phyloP scores from a whole-genome alignment of 441 rosid species.

The Brassica balearica region DNA sequence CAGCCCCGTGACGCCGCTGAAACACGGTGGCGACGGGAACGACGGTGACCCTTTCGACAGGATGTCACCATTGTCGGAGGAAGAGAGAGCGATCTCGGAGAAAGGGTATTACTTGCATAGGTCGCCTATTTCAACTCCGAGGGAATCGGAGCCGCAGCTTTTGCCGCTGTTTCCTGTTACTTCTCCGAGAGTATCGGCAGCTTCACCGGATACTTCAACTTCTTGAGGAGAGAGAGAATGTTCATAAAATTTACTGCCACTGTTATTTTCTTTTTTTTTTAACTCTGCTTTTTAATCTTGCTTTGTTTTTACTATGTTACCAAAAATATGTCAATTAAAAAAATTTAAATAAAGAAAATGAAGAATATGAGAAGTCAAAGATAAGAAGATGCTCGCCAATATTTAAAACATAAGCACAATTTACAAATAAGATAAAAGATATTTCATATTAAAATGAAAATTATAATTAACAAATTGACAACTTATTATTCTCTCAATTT shows the following conservation, averaged over 20 bases:
- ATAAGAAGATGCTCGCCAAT: neutral
- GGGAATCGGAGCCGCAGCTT: conserved; percentile 84
- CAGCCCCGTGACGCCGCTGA: conserved; percentile 90
- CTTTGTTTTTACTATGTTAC: conserved; percentile 9
- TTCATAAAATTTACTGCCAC: conserved; percentile 26
- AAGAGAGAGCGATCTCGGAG: conserved; percentile 83
- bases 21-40: conserved; percentile 64
- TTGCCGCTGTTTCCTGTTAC: conserved; percentile 84
- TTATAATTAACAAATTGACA: too few relatives aligned
- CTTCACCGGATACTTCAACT: conserved; percentile 24
- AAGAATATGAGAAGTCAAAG: neutral
- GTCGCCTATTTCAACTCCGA: conserved; percentile 88
- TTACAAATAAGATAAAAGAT: conserved; percentile 6
- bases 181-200: conserved; percentile 54
- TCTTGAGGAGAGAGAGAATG: conserved; percentile 7
- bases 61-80: conserved; percentile 70
- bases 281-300: neutral
- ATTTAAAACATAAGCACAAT: conserved; percentile 1
- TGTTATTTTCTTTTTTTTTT: conserved; percentile 21
- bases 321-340: neutral
- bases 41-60: conserved; percentile 54
- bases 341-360: neutral
- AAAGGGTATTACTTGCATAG: conserved; percentile 89
- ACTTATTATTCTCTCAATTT: too few relatives aligned
- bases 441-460: too few relatives aligned